Conservation (phyloP, 2,329 filamentous ascomycete species). For the Fusarium sp. region DNA sequence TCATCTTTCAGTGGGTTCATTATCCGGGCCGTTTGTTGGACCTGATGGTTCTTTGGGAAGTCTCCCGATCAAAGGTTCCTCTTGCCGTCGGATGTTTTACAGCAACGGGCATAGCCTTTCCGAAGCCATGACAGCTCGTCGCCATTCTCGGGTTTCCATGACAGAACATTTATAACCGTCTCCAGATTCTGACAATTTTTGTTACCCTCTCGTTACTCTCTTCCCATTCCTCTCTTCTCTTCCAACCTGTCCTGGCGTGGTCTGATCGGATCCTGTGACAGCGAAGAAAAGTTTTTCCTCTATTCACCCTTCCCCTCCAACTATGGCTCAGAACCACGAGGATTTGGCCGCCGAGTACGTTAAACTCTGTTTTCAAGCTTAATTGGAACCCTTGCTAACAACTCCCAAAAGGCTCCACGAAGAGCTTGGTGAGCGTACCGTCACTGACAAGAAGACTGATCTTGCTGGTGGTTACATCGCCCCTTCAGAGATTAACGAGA, state of each 20-base stretch:
- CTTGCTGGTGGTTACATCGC: conserved; percentile 42
- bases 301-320: conserved; percentile 9
- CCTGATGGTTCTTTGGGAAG: neutral
- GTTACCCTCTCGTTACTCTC: conserved; percentile 20
- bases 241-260: neutral
- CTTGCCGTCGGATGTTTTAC: conserved; percentile 36
- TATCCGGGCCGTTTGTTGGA: conserved; percentile 33
- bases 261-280: conserved; percentile 8
- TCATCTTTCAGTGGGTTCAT: conserved; percentile 18
- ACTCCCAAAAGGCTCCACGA: conserved; percentile 45
- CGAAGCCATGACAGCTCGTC: conserved; percentile 4
- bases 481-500: conserved; percentile 41
- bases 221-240: conserved; percentile 9
- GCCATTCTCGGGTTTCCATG: conserved; percentile 22
- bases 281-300: conserved; percentile 14
- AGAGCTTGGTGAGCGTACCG: conserved; percentile 43
- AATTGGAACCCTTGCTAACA: conserved; percentile 19
- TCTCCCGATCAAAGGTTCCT: conserved; percentile 35
- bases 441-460: conserved; percentile 40
- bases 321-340: conserved; percentile 51
- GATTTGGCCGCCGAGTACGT: conserved; percentile 50
- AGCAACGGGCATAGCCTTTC: conserved; percentile 26
- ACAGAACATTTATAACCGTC: conserved; percentile 36
- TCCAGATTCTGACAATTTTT: conserved; percentile 30
- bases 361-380: conserved; percentile 21